Conservation (phyloP, 768 basidiomycete species). For the Cytidiella melzeri region DNA sequence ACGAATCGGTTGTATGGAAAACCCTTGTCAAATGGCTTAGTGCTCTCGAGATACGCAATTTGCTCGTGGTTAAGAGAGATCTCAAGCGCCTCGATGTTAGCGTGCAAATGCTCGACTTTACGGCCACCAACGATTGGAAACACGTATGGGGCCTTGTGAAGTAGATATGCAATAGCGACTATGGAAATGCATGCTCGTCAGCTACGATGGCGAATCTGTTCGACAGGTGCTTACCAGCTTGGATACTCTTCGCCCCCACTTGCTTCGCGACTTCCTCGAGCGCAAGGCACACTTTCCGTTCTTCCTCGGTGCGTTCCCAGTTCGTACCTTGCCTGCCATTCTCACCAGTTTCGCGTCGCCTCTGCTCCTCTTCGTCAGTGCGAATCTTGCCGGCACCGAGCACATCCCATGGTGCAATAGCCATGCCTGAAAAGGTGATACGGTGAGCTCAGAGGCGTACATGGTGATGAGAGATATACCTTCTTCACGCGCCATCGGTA, state of each 20-base stretch:
- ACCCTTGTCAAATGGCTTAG: slow-evolving; percentile 39
- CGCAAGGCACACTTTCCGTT: slow-evolving; percentile 36
- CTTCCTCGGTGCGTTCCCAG: slow-evolving; percentile 44
- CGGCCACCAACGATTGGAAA: slow-evolving; percentile 48
- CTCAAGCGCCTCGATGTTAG: slow-evolving; percentile 45
- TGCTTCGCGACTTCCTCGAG: slow-evolving; percentile 47
- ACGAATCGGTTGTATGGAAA: slow-evolving; percentile 35
- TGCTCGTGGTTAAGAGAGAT: slow-evolving; percentile 41
- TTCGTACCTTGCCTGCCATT: slow-evolving; percentile 29
- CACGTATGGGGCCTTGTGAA: slow-evolving; percentile 48
- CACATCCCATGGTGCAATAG: slow-evolving; percentile 38
- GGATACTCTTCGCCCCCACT: slow-evolving; percentile 41
- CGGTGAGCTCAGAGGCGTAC: not conserved
- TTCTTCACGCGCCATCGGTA: slow-evolving; percentile 26
- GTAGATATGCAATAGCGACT: slow-evolving; percentile 50
- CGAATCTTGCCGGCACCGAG: slow-evolving; percentile 36
- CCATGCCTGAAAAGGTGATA: slow-evolving; percentile 23
- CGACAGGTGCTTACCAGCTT: slow-evolving; percentile 31
- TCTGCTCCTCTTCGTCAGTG: slow-evolving; percentile 32
- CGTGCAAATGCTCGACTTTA: slow-evolving; percentile 44
- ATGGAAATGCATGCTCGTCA: not conserved
- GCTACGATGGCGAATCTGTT: no score
- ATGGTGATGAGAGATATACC: slow-evolving; percentile 20
- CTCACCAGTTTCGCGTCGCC: slow-evolving; percentile 25
- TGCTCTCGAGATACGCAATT: slow-evolving; percentile 38